Evolutionary conservation across 257 asterid genomes (phyloP), one percentile per base, ranked within the genome.

Genomic region (Schizonepeta tenuifolia): DNA sequence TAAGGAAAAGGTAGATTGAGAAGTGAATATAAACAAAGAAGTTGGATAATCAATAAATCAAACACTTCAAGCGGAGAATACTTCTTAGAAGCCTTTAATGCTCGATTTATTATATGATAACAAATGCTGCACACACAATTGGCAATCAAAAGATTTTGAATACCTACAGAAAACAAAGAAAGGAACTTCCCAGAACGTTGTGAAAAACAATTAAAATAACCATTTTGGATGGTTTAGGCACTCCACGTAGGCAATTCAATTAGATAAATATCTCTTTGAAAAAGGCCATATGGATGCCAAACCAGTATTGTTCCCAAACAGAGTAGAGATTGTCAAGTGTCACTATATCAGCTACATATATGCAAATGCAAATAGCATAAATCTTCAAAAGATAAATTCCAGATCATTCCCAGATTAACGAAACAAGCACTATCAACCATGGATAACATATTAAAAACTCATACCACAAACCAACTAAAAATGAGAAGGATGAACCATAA

Each of bases 301-400:
- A 53, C 51, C 61, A 47, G 50, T 61, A 58, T 1, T 10, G 5
- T 22, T 20, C 63, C 43, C 78, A 68, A 38, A 57, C 18, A 33
- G 40, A 72, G 17, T 17, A 72, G 57, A 15, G 13, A 61, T 11
- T 41, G 64, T 62, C 43, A 69, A 35, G 70, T 22, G 73, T 44
- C 43, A 68, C 69, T n/a, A 62, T 69, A 62, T 69, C 65, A 54
- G 67, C 69, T 55, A 44, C 60, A 69, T 64, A 78, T 43, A 51
- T 53, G 22, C 17, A 7, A 54, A 51, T 53, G 22, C 17, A 7
- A 54, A 41, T 17, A 46, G 7, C 8, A 33, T 3, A 55, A 54
- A 31, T 20, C n/a, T 41, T 21, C 55, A 63, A 63, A 20, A 18
- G 46, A 9, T 9, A 26, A 18, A 15, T 17, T 33, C 15, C 40